Evolutionary conservation across 306 rosid genomes (phyloP), one percentile per base, ranked within the genome.

Genomic region (Betula pendula): DNA sequence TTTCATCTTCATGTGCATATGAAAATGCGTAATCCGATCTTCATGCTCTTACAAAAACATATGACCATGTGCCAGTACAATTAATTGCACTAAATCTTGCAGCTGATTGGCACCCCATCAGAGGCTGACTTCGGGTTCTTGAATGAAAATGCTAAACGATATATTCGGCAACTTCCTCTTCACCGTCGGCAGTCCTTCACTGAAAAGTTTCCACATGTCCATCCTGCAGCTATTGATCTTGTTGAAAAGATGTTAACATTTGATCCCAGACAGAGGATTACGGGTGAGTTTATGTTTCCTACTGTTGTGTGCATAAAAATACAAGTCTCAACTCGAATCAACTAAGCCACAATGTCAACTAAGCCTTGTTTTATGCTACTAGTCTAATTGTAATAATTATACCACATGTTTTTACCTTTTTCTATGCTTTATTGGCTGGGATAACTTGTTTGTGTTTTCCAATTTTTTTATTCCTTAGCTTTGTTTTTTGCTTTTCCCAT

Each of bases 21-120:
- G 14, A 24, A 33, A 40, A 40, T 70, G 53, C 51, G 17, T 53
- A 40, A 40, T 31, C 22, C 20, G 13, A 29, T 63, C 27, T 27
- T 67, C 60, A 22, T 60, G 59, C 55, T 27, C 68, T n/a, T 43
- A 22, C 70, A 35, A 38, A 7, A 66, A 19, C 4, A 65, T 35
- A 75, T 47, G 16, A 42, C 40, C 49, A 13, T 83, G 70, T 45
- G 43, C 59, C 69, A 38, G 29, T 70, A 42, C 48, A 40, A 29
- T 66, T 80, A 51, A 76, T 80, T 42, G 22, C 70, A n/a, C 59
- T 20, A 31, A 29, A 51, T 80, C 77, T 77, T 88, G 81, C 98
- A 96, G 99, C 85, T 96, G 83, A 96, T 96, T 60, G 99, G 99
- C 83, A 93, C 99, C 72, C 99, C 99, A 65, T 85, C 99, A 12